Evolutionary conservation across 75 land plant genomes (phyloP), one percentile per base, ranked within the genome.

Genomic region (Adiantum capillusveneris): DNA sequence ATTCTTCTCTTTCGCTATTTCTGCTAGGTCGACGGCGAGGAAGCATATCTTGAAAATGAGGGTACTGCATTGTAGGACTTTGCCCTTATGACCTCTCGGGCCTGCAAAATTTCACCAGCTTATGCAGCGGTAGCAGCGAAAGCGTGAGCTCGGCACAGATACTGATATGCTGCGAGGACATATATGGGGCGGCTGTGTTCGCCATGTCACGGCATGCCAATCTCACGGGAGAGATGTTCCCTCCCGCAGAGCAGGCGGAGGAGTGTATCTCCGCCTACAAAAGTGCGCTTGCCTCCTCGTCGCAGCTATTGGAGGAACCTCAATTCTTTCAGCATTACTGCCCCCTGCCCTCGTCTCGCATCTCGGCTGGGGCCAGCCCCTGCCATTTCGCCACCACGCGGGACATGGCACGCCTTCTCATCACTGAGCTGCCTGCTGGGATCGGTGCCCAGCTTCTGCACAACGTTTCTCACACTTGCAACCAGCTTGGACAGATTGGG

Each of bases 371-470:
- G 58, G 30, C 78, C 74, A 11, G 64, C 14, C 37, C 56, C 25
- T 75, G 78, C 50, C 58, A 65, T 53, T 54, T 63, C 39, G 71
- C 72, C 64, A 57, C 44, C 57, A 75, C 78, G 12, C 53, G 14
- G 13, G 20, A 19, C 26, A 1, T 55, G 22, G 17, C 3, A 18
- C 50, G 50, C 22, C 50, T 46, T 5, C 50, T 46, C 13, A 46
- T 46, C 17, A 18, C 13, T 21, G 50, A 17, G 50, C 6, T 46
- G 18, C 7, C 37, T 9, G 37, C 3, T 3, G 50, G 50, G 6
- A 3, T 21, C 18, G 50, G 50, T 48, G 28, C 43, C 65, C 21
- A 19, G 25, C 27, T 30, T 22, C 50, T 24, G 13, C 30, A 59
- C 36, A 67, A 60, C 44, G 31, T 75, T 29, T 75, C 65, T 16